These are phyloP conservation scores for Capronia coronata DNA, from an alignment of 2,329 filamentous ascomycete genomes.

Conservation along the genomic window DNA sequence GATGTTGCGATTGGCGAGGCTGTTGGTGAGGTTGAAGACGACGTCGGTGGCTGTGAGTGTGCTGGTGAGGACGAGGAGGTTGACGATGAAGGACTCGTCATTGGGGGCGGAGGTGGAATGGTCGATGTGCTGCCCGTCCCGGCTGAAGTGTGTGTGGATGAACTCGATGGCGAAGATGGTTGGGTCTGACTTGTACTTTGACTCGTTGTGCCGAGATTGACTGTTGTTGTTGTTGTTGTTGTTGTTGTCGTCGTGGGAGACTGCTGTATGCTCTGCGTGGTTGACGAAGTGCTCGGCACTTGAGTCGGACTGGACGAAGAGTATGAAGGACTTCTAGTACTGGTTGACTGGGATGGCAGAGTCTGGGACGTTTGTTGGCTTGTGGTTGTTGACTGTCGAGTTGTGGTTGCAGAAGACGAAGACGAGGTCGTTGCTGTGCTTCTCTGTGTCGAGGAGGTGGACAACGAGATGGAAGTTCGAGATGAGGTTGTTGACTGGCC, in stretches of 20 bases:
- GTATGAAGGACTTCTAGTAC: neutral
- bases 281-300: conserved; percentile 27
- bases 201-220: too few species aligned
- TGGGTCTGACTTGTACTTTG: neutral
- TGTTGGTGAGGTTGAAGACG: neutral
- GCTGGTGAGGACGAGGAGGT: neutral
- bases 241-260: too few species aligned
- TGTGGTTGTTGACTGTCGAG: neutral
- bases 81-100: neutral
- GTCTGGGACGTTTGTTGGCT: neutral
- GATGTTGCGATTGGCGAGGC: neutral
- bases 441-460: conserved; percentile 38
- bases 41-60: neutral
- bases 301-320: neutral
- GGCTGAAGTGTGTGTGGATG: neutral
- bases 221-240: too few species aligned
- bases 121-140: neutral
- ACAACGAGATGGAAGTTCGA: neutral
- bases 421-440: neutral
- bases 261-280: neutral
- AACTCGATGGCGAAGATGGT: neutral
- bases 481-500: neutral
- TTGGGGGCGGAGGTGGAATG: neutral
- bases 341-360: neutral
- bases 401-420: neutral